Evolutionary conservation across 495 filamentous ascomycete genomes (phyloP), one percentile per base, ranked within the genome.

Genomic region (Cairneyella variabilis): DNA sequence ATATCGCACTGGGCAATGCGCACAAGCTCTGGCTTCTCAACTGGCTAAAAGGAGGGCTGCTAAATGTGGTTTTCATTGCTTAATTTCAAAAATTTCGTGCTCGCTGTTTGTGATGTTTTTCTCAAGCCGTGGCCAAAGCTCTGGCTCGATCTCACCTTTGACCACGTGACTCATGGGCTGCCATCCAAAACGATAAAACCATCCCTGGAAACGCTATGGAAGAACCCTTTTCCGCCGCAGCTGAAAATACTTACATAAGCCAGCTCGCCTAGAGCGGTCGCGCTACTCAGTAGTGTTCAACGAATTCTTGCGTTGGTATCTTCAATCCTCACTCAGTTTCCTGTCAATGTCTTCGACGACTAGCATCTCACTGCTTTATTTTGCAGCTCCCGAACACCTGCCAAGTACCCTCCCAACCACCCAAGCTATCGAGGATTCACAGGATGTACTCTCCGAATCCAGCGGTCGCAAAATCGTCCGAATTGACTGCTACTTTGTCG

Each of bases 401-500:
- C 63, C 66, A 28, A 60, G 16, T 32, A 54, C 60, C 49, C 60
- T 69, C 27, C 65, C 66, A 18, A 67, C 53, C 25, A 51, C 36
- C 30, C 37, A 54, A 27, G 63, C 65, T 34, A 64, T 69, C 37
- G 60, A 67, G 40, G 47, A 44, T 49, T 64, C 66, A 23, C 50
- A 53, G 30, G 51, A 56, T 41, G 46, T 67, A 26, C 51, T 59
- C 21, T 41, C 18, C 12, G 38, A 55, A 41, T 60, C 57, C 48
- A 45, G 56, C 38, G 59, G 60, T 44, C 62, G 57, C 52, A 59
- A 60, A 54, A 48, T 68, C 34, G 64, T 68, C 22, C 40, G 38
- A 45, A 44, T 69, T 20, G 64, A 59, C 50, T 42, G 61, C 28
- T 52, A 70, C 61, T 73, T 66, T 56, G 60, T 71, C 22, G 68